Percentiles rank a stretch among this genome's conserved stretches.
Conservation (phyloP, 1,284 basidiomycete genomes). For the Boletus smithii region DNA sequence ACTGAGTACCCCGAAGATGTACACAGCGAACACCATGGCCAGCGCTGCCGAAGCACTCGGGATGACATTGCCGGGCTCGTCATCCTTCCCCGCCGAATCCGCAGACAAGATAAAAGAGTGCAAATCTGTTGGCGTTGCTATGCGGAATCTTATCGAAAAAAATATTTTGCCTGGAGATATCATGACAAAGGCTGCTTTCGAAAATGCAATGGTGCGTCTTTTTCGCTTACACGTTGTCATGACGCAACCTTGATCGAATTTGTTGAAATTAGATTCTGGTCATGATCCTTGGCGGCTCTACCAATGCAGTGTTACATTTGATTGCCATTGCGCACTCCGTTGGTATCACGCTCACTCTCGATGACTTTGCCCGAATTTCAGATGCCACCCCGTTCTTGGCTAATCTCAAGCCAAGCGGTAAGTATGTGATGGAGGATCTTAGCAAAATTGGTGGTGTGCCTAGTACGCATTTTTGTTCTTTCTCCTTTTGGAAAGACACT, state of each 20-base stretch:
- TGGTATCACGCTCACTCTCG: conserved; percentile 76
- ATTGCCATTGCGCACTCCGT: conserved; percentile 89
- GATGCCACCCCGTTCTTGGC: conserved; percentile 86
- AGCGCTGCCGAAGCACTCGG: conserved; percentile 89
- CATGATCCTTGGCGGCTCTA: conserved; percentile 93
- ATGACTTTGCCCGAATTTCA: conserved; percentile 85
- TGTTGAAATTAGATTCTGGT: conserved; percentile 64
- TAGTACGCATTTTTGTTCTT: conserved; percentile 46
- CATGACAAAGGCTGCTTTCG: conserved; percentile 93
- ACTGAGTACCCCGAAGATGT: conserved; percentile 59
- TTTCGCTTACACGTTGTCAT: conserved; percentile 9
- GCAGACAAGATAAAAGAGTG: conserved; percentile 86
- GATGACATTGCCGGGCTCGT: conserved; percentile 96
- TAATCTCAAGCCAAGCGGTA: conserved; percentile 87
- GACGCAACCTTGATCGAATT: conserved; percentile 11
- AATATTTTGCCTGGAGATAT: conserved; percentile 94
- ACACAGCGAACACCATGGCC: conserved; percentile 96
- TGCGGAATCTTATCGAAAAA: conserved; percentile 84
- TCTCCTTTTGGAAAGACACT: conserved; percentile 1
- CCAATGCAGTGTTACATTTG: conserved; percentile 88
- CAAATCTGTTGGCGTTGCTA: conserved; percentile 71
- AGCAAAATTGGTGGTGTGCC: conserved; percentile 88
- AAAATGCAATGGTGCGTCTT: conserved; percentile 85
- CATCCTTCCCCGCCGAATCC: conserved; percentile 91
- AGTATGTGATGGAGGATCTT: conserved; percentile 89